phyloP scores from a whole-genome alignment of 2,329 filamentous ascomycete species.

The Zymoseptoria ardabiliae region DNA sequence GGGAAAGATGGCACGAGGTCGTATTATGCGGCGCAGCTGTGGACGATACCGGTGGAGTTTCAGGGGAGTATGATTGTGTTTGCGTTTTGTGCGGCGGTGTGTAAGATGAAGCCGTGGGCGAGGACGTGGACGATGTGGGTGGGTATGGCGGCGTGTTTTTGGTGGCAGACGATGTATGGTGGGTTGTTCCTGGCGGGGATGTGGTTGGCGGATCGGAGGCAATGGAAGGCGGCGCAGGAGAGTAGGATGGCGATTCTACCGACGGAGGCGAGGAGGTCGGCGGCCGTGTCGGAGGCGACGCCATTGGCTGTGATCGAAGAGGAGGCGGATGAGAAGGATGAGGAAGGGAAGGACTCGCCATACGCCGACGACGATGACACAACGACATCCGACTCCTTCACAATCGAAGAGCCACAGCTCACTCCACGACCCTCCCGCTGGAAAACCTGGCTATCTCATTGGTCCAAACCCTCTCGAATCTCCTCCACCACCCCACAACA shows the following conservation, averaged over 20 bases:
- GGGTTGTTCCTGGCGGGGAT: conserved; percentile 1
- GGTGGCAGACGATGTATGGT: conserved; percentile 1
- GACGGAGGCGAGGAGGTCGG: not conserved
- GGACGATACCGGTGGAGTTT: conserved; percentile 12
- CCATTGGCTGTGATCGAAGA: not conserved
- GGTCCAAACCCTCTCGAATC: not conserved
- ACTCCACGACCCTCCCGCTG: not conserved
- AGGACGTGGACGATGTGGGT: conserved; percentile 4
- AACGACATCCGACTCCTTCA: not conserved
- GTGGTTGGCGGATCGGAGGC: conserved; percentile 1
- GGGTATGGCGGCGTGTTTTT: conserved; percentile 2
- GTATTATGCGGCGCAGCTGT: conserved; percentile 2
- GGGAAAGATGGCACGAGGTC: not conserved
- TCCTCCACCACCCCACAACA: not conserved
- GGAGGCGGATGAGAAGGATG: not conserved
- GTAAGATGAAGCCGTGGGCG: conserved; percentile 3
- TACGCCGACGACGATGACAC: not conserved
- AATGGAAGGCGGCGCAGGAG: not conserved
- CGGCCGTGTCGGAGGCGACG: not conserved
- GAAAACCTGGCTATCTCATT: not conserved
- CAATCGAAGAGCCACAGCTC: not conserved
- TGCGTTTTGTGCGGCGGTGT: conserved; percentile 1
- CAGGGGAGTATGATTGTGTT: conserved; percentile 9
- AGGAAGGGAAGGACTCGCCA: not conserved
- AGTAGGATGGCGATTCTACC: not conserved